Evolutionary conservation across 2,329 filamentous ascomycete genomes (phyloP).

Genomic region (Didymella pinodella): DNA sequence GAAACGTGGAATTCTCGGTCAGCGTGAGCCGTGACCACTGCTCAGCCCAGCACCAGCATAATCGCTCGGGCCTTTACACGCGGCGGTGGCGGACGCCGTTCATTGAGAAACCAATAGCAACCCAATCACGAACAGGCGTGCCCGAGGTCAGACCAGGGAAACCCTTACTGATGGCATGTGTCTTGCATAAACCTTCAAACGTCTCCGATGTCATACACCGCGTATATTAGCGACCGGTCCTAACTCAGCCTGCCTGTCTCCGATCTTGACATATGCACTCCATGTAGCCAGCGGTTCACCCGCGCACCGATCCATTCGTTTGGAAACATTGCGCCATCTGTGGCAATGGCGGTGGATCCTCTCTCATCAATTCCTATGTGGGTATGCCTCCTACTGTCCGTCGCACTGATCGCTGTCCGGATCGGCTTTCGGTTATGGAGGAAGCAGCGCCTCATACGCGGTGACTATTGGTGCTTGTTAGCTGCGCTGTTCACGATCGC

Average conservation of each 20-base stretch:
- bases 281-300: constrained; percentile 17
- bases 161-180: constrained; percentile 9
- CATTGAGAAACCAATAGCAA: background rate
- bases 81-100: constrained; percentile 14
- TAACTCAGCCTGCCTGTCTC: constrained; percentile 3
- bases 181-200: constrained; percentile 12
- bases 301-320: constrained; percentile 2
- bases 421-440: constrained; percentile 23
- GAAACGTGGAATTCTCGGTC: background rate
- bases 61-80: constrained; percentile 7
- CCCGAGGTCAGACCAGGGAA: background rate
- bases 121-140: constrained; percentile 7
- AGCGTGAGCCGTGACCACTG: constrained; percentile 4
- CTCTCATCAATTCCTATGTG: constrained; percentile 24
- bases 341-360: constrained; percentile 15
- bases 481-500: constrained; percentile 23
- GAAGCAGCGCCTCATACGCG: constrained; percentile 23
- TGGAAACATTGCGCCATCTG: constrained; percentile 8
- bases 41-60: constrained; percentile 2
- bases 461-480: constrained; percentile 30
- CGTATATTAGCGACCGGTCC: background rate
- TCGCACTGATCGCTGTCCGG: constrained; percentile 23
- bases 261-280: constrained; percentile 12
- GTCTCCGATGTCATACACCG: constrained; percentile 12
- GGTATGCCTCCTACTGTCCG: constrained; percentile 27